phyloP scores from a whole-genome alignment of 768 basidiomycete species.

The Gloeostereum incarnatum region DNA sequence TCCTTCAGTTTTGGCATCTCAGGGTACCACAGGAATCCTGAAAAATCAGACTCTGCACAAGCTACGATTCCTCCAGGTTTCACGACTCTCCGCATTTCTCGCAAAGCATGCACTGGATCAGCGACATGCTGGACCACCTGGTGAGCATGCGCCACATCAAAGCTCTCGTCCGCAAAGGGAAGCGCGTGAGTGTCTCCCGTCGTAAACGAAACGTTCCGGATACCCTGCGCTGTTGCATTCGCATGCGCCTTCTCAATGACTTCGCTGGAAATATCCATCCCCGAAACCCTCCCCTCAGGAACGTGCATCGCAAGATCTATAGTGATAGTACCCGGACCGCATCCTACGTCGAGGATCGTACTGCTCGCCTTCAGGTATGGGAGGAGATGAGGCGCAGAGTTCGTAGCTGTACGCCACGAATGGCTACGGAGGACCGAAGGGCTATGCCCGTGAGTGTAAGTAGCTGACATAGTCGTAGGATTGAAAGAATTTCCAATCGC shows the following conservation, averaged over 20 bases:
- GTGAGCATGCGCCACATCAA: slow-evolving; percentile 41
- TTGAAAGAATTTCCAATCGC: too few species aligned
- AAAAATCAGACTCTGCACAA: slow-evolving; percentile 30
- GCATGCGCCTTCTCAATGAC: slow-evolving; percentile 25
- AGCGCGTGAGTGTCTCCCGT: slow-evolving; percentile 28
- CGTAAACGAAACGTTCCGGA: slow-evolving; percentile 28
- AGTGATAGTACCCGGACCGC: slow-evolving; percentile 45
- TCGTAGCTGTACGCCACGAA: slow-evolving; percentile 25
- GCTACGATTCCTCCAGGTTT: slow-evolving; percentile 38
- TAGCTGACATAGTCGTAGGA: neutral
- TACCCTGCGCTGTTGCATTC: slow-evolving; percentile 15
- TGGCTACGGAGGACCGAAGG: slow-evolving; percentile 24
- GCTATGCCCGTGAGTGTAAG: neutral
- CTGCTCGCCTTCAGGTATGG: slow-evolving; percentile 23
- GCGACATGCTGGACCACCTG: slow-evolving; percentile 40
- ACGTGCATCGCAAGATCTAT: slow-evolving; percentile 29
- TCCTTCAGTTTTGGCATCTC: slow-evolving; percentile 6
- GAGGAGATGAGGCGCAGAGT: slow-evolving; percentile 32
- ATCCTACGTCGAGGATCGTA: slow-evolving; percentile 40
- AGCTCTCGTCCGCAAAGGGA: slow-evolving; percentile 26
- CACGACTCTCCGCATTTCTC: slow-evolving; percentile 38
- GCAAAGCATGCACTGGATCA: slow-evolving; percentile 27
- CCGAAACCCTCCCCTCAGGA: slow-evolving; percentile 30
- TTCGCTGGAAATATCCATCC: slow-evolving; percentile 25
- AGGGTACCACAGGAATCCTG: slow-evolving; percentile 23